These are phyloP conservation scores for Myriosclerotinia curreyana DNA, from an alignment of 2,329 filamentous ascomycete species.

Conservation along the genomic window DNA sequence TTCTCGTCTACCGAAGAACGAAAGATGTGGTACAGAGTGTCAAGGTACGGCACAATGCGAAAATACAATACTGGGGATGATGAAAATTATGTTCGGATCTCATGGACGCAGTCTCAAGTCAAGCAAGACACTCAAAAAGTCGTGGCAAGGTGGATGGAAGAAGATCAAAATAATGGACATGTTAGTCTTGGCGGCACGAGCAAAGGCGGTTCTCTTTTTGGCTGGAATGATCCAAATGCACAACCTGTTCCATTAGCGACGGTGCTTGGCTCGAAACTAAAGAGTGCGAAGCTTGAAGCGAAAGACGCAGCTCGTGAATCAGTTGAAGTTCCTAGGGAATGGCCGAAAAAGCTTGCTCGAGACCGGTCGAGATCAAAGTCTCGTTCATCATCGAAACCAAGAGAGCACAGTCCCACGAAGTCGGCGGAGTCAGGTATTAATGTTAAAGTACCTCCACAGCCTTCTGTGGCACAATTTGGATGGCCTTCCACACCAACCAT, in stretches of 20 bases:
- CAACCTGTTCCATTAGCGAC: slow-evolving; percentile 49
- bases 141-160: slow-evolving; percentile 64
- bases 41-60: slow-evolving; percentile 56
- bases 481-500: slow-evolving; percentile 25
- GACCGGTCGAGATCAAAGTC: slow-evolving; percentile 29
- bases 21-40: slow-evolving; percentile 63
- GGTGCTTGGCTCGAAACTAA: slow-evolving; percentile 29
- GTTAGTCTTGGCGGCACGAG: slow-evolving; percentile 46
- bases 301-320: slow-evolving; percentile 10
- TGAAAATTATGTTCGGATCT: slow-evolving; percentile 57
- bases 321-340: slow-evolving; percentile 33
- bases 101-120: slow-evolving; percentile 55
- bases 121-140: slow-evolving; percentile 55
- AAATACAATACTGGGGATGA: slow-evolving; percentile 56
- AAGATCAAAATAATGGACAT: slow-evolving; percentile 57
- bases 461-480: slow-evolving; percentile 30
- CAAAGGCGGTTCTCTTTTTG: slow-evolving; percentile 53
- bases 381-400: slow-evolving; percentile 28
- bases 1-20: slow-evolving; percentile 56
- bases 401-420: slow-evolving; percentile 30
- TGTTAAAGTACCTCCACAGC: slow-evolving; percentile 16
- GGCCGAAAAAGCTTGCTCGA: slow-evolving; percentile 31
- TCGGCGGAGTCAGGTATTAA: slow-evolving; percentile 20
- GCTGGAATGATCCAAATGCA: slow-evolving; percentile 55
- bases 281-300: slow-evolving; percentile 27